Evolutionary conservation across 2,329 filamentous ascomycete genomes (phyloP).

Genomic region (Colletotrichum orbiculare): DNA sequence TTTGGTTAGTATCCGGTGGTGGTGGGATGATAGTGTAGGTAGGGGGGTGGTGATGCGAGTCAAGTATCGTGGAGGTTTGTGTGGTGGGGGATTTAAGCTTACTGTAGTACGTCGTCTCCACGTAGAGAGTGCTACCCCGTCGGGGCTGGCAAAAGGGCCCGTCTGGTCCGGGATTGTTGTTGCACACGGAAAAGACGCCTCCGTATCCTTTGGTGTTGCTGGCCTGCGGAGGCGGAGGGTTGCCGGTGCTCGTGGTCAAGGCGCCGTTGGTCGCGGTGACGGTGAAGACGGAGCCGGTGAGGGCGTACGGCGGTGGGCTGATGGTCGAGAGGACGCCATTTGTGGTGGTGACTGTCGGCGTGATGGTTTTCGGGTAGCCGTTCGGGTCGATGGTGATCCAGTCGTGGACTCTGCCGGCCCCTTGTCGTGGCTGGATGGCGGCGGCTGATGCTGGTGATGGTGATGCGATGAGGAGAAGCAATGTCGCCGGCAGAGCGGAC

Average conservation of each 20-base stretch:
- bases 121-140: conserved; percentile 42
- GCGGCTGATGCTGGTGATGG: conserved; percentile 19
- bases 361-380: conserved; percentile 44
- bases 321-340: conserved; percentile 44
- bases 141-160: conserved; percentile 48
- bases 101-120: conserved; percentile 49
- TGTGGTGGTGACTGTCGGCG: conserved; percentile 41
- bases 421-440: conserved; percentile 27
- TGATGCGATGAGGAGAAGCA: conserved; percentile 8
- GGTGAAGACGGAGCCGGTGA: conserved; percentile 45
- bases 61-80: too few species aligned
- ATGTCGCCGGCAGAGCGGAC: conserved; percentile 20
- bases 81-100: conserved; percentile 21
- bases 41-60: not conserved
- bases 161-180: conserved; percentile 39
- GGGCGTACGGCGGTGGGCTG: conserved; percentile 42
- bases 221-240: conserved; percentile 46
- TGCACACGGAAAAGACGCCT: conserved; percentile 45
- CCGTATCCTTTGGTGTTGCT: conserved; percentile 40
- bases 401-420: conserved; percentile 27
- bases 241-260: conserved; percentile 44
- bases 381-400: conserved; percentile 48
- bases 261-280: conserved; percentile 40
- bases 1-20: conserved; percentile 10
- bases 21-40: not conserved